Evolutionary conservation across 345 rosid species (phyloP), one percentile per base, ranked within the genome.

Genomic region (Sisymbrium irio): DNA sequence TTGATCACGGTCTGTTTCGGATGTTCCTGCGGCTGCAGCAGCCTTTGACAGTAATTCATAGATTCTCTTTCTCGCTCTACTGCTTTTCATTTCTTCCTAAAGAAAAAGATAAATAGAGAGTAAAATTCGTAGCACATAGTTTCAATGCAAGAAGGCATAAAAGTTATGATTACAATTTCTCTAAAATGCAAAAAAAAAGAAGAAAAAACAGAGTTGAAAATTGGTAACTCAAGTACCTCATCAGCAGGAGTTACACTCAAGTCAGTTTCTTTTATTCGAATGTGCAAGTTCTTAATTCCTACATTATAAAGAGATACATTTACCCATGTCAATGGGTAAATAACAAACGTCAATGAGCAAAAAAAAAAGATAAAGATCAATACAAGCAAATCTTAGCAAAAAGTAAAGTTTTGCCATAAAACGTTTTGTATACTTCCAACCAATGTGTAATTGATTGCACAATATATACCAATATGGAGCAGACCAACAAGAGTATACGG

Each of bases 41-140:
- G 91, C 92, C 81, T 85, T 92, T 20, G 89, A 86, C 64, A 92
- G 85, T 79, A 92, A 71, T 67, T 92, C 94, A 19, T 88, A 77
- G 69, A 89, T 84, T 76, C 93, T 86, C 86, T 79, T 88, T 47
- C 80, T 82, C 66, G 86, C 86, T 80, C 93, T 84, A 74, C 60
- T 78, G 18, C 58, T 86, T 81, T 85, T 89, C 79, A 92, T 82
- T 83, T 83, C 96, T 86, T 86, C 92, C 96, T 92, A 12, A 3
- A 57, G 78, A 74, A 66, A 73, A 51, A 54, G 58, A 65, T 45
- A 51, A 40, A 53, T 33, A 50, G 68, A 45, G 15, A 19, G 8
- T 17, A 56, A 14, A 53, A n/a, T n/a, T n/a, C 9, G 8, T 32
- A 27, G 46, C 55, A 61, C 33, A 47, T 32, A 40, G 9, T 58